Percentiles rank a stretch among this genome's conserved stretches.
Evolutionary conservation across 768 basidiomycete genomes (phyloP).

Genomic region (Hygrocybe coccinea): DNA sequence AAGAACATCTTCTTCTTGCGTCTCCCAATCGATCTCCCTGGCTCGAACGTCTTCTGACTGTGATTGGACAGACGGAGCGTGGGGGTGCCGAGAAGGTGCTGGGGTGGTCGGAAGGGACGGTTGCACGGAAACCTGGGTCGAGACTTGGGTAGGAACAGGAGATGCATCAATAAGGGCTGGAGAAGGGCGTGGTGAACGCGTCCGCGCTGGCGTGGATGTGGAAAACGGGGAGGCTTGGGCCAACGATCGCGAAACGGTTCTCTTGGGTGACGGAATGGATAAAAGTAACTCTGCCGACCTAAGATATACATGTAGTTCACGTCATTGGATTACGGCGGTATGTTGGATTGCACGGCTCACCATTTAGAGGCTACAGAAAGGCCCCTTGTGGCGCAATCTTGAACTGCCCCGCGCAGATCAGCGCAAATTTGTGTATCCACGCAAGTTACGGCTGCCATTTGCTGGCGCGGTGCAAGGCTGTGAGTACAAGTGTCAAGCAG

Average conservation of each 20-base stretch:
- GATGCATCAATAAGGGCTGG: slow-evolving; percentile 35
- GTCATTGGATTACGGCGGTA: slow-evolving; percentile 10
- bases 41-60: slow-evolving; percentile 31
- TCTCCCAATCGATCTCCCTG: slow-evolving; percentile 46
- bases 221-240: slow-evolving; percentile 38
- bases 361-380: slow-evolving; percentile 71
- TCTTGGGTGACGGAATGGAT: slow-evolving; percentile 49
- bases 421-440: slow-evolving; percentile 51
- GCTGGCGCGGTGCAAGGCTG: too few species aligned
- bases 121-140: slow-evolving; percentile 24
- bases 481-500: too few species aligned
- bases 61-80: slow-evolving; percentile 32
- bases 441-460: slow-evolving; percentile 18
- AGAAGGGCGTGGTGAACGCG: slow-evolving; percentile 38
- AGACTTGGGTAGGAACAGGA: slow-evolving; percentile 29
- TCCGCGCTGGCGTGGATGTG: slow-evolving; percentile 56
- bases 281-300: slow-evolving; percentile 79
- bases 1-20: slow-evolving; percentile 67
- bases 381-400: slow-evolving; percentile 71
- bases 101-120: slow-evolving; percentile 13
- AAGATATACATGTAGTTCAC: slow-evolving; percentile 7
- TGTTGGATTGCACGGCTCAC: slow-evolving; percentile 35
- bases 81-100: slow-evolving; percentile 29
- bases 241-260: slow-evolving; percentile 27
- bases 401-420: slow-evolving; percentile 57